phyloP scores from a whole-genome alignment of 2,329 filamentous ascomycete species.

The Coniochaeta prunicola region DNA sequence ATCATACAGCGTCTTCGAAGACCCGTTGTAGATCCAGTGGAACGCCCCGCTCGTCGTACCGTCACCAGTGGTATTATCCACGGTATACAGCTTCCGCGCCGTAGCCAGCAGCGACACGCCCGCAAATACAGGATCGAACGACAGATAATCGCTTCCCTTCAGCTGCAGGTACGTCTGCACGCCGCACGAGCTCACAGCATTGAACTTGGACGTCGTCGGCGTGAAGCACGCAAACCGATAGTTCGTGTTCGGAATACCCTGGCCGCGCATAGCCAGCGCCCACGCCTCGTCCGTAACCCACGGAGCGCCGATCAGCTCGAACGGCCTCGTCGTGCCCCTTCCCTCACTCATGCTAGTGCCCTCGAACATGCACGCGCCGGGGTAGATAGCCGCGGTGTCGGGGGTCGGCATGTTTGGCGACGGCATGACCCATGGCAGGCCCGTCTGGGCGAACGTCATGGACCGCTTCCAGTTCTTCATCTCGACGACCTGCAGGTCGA shows the following conservation, averaged over 20 bases:
- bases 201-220: conserved; percentile 7
- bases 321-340: conserved; percentile 7
- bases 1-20: conserved; percentile 3
- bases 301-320: conserved; percentile 9
- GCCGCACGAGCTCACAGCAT: conserved; percentile 4
- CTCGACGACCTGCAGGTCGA: conserved; percentile 4
- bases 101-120: conserved; percentile 7
- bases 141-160: background rate
- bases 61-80: conserved; percentile 3
- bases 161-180: conserved; percentile 6
- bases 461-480: conserved; percentile 8
- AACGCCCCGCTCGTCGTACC: conserved; percentile 3
- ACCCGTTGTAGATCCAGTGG: conserved; percentile 5
- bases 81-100: conserved; percentile 7
- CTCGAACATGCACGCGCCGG: conserved; percentile 9
- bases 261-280: conserved; percentile 5
- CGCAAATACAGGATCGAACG: conserved; percentile 6
- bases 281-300: conserved; percentile 9
- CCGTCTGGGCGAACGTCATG: conserved; percentile 7
- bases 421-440: conserved; percentile 9
- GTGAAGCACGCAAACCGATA: conserved; percentile 10
- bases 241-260: conserved; percentile 4
- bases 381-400: conserved; percentile 9
- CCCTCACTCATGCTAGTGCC: conserved; percentile 8
- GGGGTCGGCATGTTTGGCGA: conserved; percentile 9